phyloP scores from a whole-genome alignment of 108 stramenopile species.

The Skeletonema costatum region DNA sequence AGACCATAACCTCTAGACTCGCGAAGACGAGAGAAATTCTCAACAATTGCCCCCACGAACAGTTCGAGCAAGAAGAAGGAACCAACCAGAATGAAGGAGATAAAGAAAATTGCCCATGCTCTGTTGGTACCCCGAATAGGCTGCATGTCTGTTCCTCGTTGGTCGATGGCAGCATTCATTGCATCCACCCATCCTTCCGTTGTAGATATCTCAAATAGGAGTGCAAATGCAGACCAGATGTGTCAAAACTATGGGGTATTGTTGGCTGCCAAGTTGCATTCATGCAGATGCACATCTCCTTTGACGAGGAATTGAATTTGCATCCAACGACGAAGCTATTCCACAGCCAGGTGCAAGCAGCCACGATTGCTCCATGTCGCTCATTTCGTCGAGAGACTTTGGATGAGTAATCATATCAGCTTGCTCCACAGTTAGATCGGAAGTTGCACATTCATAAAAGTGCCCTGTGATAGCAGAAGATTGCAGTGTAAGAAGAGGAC shows the following conservation, averaged over 20 bases:
- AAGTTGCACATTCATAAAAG: slow-evolving; percentile 47
- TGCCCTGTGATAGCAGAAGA: slow-evolving; percentile 24
- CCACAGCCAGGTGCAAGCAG: not conserved
- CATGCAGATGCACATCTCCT: slow-evolving; percentile 42
- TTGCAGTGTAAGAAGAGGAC: not conserved
- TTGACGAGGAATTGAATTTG: slow-evolving; percentile 24
- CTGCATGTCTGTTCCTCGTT: slow-evolving; percentile 57
- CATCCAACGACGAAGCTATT: not conserved
- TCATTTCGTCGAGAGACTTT: slow-evolving; percentile 2
- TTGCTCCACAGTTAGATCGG: not conserved
- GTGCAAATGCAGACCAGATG: slow-evolving; percentile 40
- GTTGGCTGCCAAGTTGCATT: slow-evolving; percentile 28
- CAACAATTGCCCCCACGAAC: slow-evolving; percentile 77
- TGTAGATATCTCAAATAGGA: slow-evolving; percentile 68
- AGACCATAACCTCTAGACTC: slow-evolving; percentile 35
- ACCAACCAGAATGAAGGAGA: slow-evolving; percentile 62
- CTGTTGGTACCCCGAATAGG: slow-evolving; percentile 29
- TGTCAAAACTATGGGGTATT: slow-evolving; percentile 62
- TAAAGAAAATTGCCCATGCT: slow-evolving; percentile 52
- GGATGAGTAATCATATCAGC: slow-evolving; percentile 16
- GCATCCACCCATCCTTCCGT: slow-evolving; percentile 63
- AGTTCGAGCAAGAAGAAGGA: slow-evolving; percentile 75
- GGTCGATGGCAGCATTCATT: slow-evolving; percentile 62
- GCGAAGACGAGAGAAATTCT: slow-evolving; percentile 66
- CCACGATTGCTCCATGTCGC: slow-evolving; percentile 2